Percentiles rank a stretch among this genome's conserved stretches.
Conservation (phyloP, 176 grass and related monocot genomes). For the Pontederia crassipes region DNA sequence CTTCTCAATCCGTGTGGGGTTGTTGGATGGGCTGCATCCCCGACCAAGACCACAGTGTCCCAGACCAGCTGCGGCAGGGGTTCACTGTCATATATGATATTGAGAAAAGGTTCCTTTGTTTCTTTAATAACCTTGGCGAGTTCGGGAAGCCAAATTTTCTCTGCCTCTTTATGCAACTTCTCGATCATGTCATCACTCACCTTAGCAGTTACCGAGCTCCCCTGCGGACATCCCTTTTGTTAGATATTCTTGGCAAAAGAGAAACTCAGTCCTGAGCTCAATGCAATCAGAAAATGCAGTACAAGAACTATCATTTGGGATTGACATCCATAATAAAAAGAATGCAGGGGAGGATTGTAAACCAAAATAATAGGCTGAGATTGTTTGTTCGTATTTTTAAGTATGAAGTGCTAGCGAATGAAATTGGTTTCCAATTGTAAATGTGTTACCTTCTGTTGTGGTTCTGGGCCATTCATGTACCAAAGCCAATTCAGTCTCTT, state of each 20-base stretch:
- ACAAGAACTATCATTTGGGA: too few relatives aligned
- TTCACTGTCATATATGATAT: constrained; percentile 69
- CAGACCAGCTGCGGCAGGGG: constrained; percentile 40
- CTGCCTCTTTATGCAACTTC: constrained; percentile 44
- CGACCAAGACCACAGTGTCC: constrained; percentile 43
- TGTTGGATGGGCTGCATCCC: constrained; percentile 86
- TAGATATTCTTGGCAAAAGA: not conserved
- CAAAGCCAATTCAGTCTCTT: constrained; percentile 83
- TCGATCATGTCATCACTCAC: constrained; percentile 34
- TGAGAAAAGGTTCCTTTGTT: constrained; percentile 61
- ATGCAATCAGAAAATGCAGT: too few relatives aligned
- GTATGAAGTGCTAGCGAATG: too few relatives aligned
- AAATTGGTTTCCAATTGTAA: too few relatives aligned
- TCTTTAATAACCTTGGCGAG: constrained; percentile 48
- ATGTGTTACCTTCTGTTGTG: constrained; percentile 39
- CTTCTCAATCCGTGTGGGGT: constrained; percentile 73
- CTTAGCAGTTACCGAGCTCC: constrained; percentile 63
- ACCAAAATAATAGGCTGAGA: too few relatives aligned
- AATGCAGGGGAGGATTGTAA: too few relatives aligned
- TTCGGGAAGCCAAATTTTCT: constrained; percentile 54
- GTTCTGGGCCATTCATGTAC: constrained; percentile 72
- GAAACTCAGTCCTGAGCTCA: too few relatives aligned
- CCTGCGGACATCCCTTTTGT: constrained; percentile 19
- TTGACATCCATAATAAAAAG: too few relatives aligned
- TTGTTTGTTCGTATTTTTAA: too few relatives aligned